Conservation (phyloP, 2,329 filamentous ascomycete species). For the Fusarium clavum region DNA sequence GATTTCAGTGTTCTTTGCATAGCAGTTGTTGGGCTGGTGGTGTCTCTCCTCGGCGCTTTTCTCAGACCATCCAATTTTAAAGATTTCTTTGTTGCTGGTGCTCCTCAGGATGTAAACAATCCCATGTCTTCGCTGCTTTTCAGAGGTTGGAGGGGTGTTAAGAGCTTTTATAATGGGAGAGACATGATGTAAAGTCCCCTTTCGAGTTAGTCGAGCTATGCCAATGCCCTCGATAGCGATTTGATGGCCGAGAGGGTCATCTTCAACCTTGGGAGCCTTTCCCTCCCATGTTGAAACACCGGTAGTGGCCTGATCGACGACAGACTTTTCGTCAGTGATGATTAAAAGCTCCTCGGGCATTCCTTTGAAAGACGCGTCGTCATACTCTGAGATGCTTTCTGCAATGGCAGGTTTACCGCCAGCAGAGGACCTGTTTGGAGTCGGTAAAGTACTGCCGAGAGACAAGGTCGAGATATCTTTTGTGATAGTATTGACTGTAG, state of each 20-base stretch:
- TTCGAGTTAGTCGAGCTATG: not conserved
- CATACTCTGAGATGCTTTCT: not conserved
- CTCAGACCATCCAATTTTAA: conserved; percentile 25
- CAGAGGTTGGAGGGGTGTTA: not conserved
- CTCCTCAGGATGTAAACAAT: conserved; percentile 24
- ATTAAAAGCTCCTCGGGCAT: not conserved
- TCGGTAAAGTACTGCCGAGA: not conserved
- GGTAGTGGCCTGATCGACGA: not conserved
- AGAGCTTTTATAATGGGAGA: conserved; percentile 12
- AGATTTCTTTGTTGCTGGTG: not conserved
- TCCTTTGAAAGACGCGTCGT: not conserved
- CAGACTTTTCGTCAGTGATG: not conserved
- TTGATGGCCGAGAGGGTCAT: not conserved
- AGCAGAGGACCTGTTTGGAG: too few species aligned
- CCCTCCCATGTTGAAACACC: not conserved
- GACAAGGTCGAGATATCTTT: not conserved
- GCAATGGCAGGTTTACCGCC: not conserved
- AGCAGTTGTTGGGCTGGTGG: conserved; percentile 17
- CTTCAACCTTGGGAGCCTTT: not conserved
- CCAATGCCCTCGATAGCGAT: not conserved
- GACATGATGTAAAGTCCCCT: conserved; percentile 3
- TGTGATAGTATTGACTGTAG: not conserved
- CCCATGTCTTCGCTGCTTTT: not conserved
- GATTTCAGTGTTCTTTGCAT: not conserved
- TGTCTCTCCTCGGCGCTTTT: not conserved